Base-by-base conservation (phyloP, 768 basidiomycete genomes). In the Cystobasidium onofrii region DNA sequence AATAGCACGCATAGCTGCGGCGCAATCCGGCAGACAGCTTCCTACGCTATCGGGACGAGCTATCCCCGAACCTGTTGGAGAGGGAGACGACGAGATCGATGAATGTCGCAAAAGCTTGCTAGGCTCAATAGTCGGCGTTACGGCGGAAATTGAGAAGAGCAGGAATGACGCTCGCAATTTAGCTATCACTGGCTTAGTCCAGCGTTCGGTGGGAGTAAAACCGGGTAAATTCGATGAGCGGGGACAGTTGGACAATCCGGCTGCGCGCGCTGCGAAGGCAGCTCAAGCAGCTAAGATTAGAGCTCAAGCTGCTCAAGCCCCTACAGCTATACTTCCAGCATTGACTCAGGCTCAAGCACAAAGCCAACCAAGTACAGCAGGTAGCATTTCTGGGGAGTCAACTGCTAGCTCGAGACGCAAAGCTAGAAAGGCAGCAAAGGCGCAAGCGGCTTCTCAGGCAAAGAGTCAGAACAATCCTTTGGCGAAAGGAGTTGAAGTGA, bases 31-130 rank as follows among this genome's bases (percentile, higher is more conserved):
- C 6, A 36, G 52, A n/a, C 54, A 60, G n/a, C 54, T 71, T 1
- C 33, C 33, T 43, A 71, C 69, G 2, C 29, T 71, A 33, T 71
- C 69, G 27, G 69, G 69, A 13, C 52, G 69, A 12, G 69, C 69
- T 23, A 71, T 71, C 7, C 69, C 54, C 12, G 41, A 70, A 17
- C 23, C 67, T 29, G 25, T 25, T 13, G 69, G 33, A 55, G 69
- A 60, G 33, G 55, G 54, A 10, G 34, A 46, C 2, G 54, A 57
- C 17, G 36, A 55, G 7, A 25, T 60, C 15, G 69, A 71, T 39
- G 69, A 71, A 31, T 71, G 69, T 44, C 52, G 55, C 33, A 71
- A 71, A 29, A 71, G 69, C 54, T 43, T 71, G 27, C 69, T 71
- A 17, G 69, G 69, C 18, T 46, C 69, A 7, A 55, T 71, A 31